A percentile compares a stretch with the other conserved stretches of the same genome.
These are phyloP conservation scores for Thecaphora thlaspeos DNA, from an alignment of 1,284 basidiomycete genomes.

Conservation along the genomic window DNA sequence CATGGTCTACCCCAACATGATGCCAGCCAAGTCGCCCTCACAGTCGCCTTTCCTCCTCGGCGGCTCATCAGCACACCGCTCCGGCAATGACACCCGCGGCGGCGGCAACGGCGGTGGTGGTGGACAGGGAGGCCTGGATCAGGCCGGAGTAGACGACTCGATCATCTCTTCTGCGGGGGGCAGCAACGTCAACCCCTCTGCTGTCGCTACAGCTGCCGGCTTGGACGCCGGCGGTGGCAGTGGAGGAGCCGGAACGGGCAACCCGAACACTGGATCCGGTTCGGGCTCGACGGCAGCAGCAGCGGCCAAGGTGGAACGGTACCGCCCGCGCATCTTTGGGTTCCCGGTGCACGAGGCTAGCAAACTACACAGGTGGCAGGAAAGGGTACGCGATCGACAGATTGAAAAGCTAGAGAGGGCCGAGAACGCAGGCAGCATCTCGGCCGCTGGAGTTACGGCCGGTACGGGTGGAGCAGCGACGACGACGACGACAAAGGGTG, in stretches of 20 bases:
- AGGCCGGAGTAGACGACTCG: conserved; percentile 55
- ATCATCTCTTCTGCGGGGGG: conserved; percentile 22
- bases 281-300: conserved; percentile 31
- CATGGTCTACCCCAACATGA: conserved; percentile 69
- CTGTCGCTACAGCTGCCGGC: conserved; percentile 7
- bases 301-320: conserved; percentile 47
- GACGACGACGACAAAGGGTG: too few relatives aligned
- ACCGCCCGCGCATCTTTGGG: conserved; percentile 56
- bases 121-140: conserved; percentile 69
- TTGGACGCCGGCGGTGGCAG: conserved; percentile 7
- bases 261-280: conserved; percentile 1
- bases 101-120: conserved; percentile 40
- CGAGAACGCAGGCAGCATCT: conserved; percentile 30
- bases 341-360: conserved; percentile 56
- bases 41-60: conserved; percentile 44
- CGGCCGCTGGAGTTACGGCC: conserved; percentile 21
- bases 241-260: conserved; percentile 1
- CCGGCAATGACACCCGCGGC: conserved; percentile 4
- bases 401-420: conserved; percentile 40
- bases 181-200: conserved; percentile 14
- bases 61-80: conserved; percentile 16
- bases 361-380: conserved; percentile 56
- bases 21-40: conserved; percentile 61
- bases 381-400: conserved; percentile 40
- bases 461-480: too few relatives aligned